Evolutionary conservation across 176 grass and related monocot species (phyloP), one percentile per base, ranked within the genome.

Genomic region (Carex cristatella): DNA sequence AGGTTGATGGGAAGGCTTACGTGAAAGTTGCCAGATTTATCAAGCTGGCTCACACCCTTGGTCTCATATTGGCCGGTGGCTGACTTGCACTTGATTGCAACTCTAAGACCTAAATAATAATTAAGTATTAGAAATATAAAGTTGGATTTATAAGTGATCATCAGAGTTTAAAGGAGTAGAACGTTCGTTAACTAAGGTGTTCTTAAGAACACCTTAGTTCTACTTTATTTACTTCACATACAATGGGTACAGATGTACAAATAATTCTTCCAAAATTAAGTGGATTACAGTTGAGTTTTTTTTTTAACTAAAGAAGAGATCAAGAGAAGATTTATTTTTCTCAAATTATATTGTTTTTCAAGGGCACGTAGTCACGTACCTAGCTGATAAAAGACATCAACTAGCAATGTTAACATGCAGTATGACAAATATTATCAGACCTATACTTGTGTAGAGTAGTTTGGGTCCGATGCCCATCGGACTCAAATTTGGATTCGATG

Each of bases 41-140:
- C 79, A 14, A 81, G 79, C 9, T 46, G 79, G 38, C 79, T 81
- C 18, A 81, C 79, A 37, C 79, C 79, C 5, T 81, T 81, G 8
- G 58, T 81, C 79, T 81, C 79, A 32, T 81, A 81, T 40, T 44
- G 57, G 31, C 79, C 79, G 32, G 32, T 64, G 33, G 58, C 56
- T 35, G 79, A 81, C 61, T 81, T 81, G 79, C 79, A 81, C 79
- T 81, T 81, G 56, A 81, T 65, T 58, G 55, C 79, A 58, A 81
- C 79, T 81, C 55, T 33, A 40, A 81, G 79, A 81, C 79, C 79
- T 81, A 44, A 7, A 10, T 2, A 1, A 19, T 81, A 11, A 18
- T 38, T 18, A 10, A 8, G 48, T 72, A 72, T 72, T 3, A 19
- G 5, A 48, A 72, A 27, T 18, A 48, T 12, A 23, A 48, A 27